Evolutionary conservation across 2,329 filamentous ascomycete species (phyloP).

Genomic region (Cercospora janseana): DNA sequence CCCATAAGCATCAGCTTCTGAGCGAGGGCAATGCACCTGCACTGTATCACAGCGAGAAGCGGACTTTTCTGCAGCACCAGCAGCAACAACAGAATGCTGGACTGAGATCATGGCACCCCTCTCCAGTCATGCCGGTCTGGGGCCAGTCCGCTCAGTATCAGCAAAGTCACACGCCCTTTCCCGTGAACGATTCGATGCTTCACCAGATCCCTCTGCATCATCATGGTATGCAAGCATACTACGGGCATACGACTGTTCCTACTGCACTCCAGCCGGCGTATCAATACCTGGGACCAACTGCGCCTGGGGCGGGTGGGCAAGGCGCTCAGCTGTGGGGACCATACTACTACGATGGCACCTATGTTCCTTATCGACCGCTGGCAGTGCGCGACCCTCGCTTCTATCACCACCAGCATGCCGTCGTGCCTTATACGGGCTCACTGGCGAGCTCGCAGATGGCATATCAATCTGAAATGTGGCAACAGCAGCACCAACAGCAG

Average conservation of each 20-base stretch:
- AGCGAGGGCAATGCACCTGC: conserved; percentile 37
- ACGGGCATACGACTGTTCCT: conserved; percentile 53
- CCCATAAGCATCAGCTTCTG: conserved; percentile 74
- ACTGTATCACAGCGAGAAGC: conserved; percentile 38
- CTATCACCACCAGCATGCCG: conserved; percentile 33
- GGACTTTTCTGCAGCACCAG: conserved; percentile 34
- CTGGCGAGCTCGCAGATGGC: conserved; percentile 25
- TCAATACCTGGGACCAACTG: conserved; percentile 59
- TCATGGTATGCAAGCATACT: conserved; percentile 31
- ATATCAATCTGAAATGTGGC: conserved; percentile 26
- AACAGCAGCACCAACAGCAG: conserved; percentile 23
- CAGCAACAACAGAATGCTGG: conserved; percentile 30
- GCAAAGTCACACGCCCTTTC: conserved; percentile 32
- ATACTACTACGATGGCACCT: conserved; percentile 64
- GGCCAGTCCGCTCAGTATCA: conserved; percentile 19
- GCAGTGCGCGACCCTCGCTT: conserved; percentile 55
- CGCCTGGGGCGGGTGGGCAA: conserved; percentile 56
- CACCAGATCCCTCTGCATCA: conserved; percentile 54
- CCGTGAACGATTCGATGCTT: conserved; percentile 61
- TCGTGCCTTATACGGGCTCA: conserved; percentile 21
- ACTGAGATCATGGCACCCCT: conserved; percentile 18
- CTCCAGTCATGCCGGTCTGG: conserved; percentile 2
- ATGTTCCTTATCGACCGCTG: conserved; percentile 59
- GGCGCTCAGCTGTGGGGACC: conserved; percentile 58
- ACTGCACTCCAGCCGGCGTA: conserved; percentile 60